Conservation (phyloP, 1,139 yeast species). For the Komagataea norvegica region DNA sequence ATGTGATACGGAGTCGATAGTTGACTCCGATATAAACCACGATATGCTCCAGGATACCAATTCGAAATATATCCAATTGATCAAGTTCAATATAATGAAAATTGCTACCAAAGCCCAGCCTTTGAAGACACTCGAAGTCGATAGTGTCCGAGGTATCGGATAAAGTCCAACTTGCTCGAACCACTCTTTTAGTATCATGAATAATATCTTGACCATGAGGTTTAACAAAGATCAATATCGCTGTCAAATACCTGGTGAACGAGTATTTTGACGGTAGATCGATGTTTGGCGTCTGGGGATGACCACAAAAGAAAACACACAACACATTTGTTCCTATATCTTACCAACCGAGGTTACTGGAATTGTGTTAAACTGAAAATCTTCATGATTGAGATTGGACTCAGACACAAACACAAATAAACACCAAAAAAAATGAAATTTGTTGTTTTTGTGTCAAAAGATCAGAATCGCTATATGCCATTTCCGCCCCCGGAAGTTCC, state of each 20-base stretch:
- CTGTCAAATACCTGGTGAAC: too few relatives aligned
- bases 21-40: constrained; percentile 13
- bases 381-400: too few relatives aligned
- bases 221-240: too few relatives aligned
- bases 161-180: constrained; percentile 18
- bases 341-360: too few relatives aligned
- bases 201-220: constrained; percentile 1
- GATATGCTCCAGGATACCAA: constrained; percentile 8
- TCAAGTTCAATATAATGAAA: constrained; percentile 10
- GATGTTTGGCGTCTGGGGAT: too few relatives aligned
- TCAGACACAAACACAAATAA: too few relatives aligned
- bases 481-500: constrained; percentile 6
- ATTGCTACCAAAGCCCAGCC: constrained; percentile 18
- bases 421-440: too few relatives aligned
- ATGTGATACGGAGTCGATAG: constrained; percentile 5
- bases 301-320: too few relatives aligned
- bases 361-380: too few relatives aligned
- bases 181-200: constrained; percentile 12
- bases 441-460: constrained; percentile 9
- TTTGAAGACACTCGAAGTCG: constrained; percentile 14
- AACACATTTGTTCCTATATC: too few relatives aligned
- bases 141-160: constrained; percentile 19
- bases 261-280: too few relatives aligned
- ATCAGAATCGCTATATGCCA: not conserved
- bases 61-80: constrained; percentile 12